Conservation (phyloP, 139 green algal species). For the Spirogloea muscicola region DNA sequence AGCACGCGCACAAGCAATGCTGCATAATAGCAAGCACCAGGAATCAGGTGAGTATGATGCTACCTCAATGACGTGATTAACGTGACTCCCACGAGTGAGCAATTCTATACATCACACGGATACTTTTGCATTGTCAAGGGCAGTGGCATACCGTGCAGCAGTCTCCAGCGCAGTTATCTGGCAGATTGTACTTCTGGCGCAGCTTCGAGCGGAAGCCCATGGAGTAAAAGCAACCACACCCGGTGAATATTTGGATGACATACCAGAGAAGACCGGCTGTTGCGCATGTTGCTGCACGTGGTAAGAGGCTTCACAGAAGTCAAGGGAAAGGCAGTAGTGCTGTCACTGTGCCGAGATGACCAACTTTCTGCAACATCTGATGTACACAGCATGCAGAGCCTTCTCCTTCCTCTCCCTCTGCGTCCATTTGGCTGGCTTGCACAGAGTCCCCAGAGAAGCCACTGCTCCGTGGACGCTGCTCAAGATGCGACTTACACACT, state of each 20-base stretch:
- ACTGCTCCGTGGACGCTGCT: background rate
- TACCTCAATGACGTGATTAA: too few species aligned
- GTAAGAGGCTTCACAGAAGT: background rate
- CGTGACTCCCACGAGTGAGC: too few species aligned
- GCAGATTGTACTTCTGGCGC: conserved; percentile 18
- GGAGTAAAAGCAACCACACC: background rate
- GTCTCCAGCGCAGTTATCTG: background rate
- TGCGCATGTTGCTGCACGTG: background rate
- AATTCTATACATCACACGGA: too few species aligned
- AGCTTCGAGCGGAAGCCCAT: conserved; percentile 8
- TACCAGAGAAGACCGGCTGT: background rate
- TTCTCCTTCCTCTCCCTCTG: too few species aligned
- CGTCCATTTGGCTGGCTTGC: too few species aligned
- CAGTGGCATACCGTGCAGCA: too few species aligned
- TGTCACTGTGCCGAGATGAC: background rate
- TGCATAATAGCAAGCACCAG: too few species aligned
- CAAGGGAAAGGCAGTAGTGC: background rate
- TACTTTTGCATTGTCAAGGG: too few species aligned
- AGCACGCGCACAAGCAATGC: conserved; percentile 16
- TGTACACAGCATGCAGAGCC: background rate
- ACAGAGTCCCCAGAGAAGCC: background rate
- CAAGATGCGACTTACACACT: background rate
- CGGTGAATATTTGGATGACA: background rate
- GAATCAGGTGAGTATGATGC: too few species aligned
- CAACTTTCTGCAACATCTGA: background rate